phyloP scores from a whole-genome alignment of 2,329 filamentous ascomycete genomes.

The Phyllosticta capitalensis region DNA sequence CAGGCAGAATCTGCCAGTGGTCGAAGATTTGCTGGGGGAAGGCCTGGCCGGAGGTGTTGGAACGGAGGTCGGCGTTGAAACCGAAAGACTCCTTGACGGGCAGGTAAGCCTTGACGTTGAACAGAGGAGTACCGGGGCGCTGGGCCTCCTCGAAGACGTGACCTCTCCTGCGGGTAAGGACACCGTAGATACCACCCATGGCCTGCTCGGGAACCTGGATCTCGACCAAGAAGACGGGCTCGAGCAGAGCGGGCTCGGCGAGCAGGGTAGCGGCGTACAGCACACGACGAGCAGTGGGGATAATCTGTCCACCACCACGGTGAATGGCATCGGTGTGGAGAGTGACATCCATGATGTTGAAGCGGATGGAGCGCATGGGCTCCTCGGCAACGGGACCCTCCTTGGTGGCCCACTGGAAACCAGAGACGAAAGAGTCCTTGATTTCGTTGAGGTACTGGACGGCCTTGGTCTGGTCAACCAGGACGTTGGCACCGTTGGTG shows the following conservation, averaged over 20 bases:
- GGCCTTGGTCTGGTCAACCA: slow-evolving; percentile 99
- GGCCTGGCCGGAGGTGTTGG: slow-evolving; percentile 88
- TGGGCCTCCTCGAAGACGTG: slow-evolving; percentile 99
- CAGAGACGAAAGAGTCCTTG: slow-evolving; percentile 98
- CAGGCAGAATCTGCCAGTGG: slow-evolving; percentile 94
- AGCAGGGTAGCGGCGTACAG: slow-evolving; percentile 88
- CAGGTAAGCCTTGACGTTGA: slow-evolving; percentile 97
- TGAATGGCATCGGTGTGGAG: slow-evolving; percentile 99
- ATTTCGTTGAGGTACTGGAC: slow-evolving; percentile 99
- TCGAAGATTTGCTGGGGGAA: slow-evolving; percentile 99
- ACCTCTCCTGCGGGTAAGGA: slow-evolving; percentile 93
- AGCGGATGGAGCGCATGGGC: slow-evolving; percentile 93
- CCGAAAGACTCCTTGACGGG: slow-evolving; percentile 97
- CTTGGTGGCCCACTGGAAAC: slow-evolving; percentile 99
- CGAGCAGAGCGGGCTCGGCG: slow-evolving; percentile 81
- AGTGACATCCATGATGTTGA: slow-evolving; percentile 99
- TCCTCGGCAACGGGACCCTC: slow-evolving; percentile 98
- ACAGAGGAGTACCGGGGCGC: slow-evolving; percentile 95
- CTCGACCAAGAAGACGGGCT: slow-evolving; percentile 98
- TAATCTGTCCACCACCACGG: slow-evolving; percentile 98
- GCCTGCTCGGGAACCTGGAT: slow-evolving; percentile 97
- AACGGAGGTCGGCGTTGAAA: slow-evolving; percentile 96
- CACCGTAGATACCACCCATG: slow-evolving; percentile 99
- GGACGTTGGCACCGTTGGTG: slow-evolving; percentile 93
- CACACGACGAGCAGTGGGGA: slow-evolving; percentile 95